These are phyloP conservation scores for Mortierella alpina DNA, from an alignment of 192 early-diverging fungal species.

Conservation along the genomic window DNA sequence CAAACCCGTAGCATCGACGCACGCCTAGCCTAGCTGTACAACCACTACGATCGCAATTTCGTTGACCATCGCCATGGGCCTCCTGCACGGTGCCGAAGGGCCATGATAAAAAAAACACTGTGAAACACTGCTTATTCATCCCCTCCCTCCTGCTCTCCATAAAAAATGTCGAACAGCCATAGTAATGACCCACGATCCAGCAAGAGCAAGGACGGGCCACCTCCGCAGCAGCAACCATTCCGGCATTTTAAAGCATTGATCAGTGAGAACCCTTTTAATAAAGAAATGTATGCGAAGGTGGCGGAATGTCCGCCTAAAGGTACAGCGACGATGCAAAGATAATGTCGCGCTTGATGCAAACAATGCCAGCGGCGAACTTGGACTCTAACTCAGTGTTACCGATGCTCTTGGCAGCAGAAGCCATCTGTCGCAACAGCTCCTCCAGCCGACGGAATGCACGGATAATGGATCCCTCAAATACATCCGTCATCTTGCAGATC, in stretches of 20 bases:
- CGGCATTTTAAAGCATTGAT: too few relatives aligned
- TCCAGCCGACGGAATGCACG: slow-evolving; percentile 90
- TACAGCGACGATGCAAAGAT: slow-evolving; percentile 97
- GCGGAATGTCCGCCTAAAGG: slow-evolving; percentile 60
- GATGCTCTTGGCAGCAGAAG: slow-evolving; percentile 90
- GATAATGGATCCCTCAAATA: slow-evolving; percentile 95
- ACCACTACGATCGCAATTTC: too few relatives aligned
- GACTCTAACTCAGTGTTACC: slow-evolving; percentile 93
- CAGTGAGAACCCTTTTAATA: background rate
- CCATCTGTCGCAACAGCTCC: slow-evolving; percentile 92
- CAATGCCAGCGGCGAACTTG: slow-evolving; percentile 94
- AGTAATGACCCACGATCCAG: too few relatives aligned
- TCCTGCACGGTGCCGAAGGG: too few relatives aligned
- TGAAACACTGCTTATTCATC: too few relatives aligned
- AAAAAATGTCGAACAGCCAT: too few relatives aligned
- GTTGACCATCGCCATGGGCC: too few relatives aligned
- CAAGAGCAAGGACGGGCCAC: background rate
- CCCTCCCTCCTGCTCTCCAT: too few relatives aligned
- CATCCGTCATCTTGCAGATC: slow-evolving; percentile 94
- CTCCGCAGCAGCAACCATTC: background rate
- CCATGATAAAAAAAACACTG: too few relatives aligned
- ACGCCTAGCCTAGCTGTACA: too few relatives aligned
- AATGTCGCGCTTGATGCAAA: slow-evolving; percentile 95
- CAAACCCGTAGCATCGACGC: too few relatives aligned
- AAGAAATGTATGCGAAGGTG: background rate